phyloP scores from a whole-genome alignment of 176 grass and related monocot genomes.

The Carex parvula region DNA sequence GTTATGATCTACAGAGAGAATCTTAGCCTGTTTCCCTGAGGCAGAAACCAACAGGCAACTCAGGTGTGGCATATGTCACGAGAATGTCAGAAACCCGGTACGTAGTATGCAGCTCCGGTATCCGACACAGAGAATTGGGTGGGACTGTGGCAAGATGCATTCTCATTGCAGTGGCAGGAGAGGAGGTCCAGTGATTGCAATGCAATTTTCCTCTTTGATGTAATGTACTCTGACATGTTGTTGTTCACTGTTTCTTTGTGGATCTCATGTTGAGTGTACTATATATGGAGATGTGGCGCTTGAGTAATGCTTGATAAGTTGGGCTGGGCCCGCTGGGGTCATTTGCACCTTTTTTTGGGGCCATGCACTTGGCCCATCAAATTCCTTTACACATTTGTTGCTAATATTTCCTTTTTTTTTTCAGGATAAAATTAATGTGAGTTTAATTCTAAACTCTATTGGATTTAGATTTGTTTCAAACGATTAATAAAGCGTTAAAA shows the following conservation, averaged over 20 bases:
- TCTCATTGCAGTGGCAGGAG: not conserved
- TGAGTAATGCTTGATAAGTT: not conserved
- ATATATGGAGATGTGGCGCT: not conserved
- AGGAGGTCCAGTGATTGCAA: constrained; percentile 5
- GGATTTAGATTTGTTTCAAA: not conserved
- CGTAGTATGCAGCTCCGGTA: not conserved
- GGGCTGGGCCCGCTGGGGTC: constrained; percentile 15
- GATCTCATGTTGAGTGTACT: constrained; percentile 19
- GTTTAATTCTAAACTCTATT: not conserved
- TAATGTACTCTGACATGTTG: not conserved
- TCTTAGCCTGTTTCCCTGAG: not conserved
- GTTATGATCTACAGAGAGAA: not conserved
- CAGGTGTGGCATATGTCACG: not conserved
- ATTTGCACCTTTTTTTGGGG: constrained; percentile 9
- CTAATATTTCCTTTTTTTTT: not conserved
- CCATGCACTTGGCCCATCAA: constrained; percentile 1
- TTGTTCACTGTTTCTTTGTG: constrained; percentile 16
- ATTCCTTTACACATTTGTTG: not conserved
- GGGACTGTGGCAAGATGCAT: not conserved
- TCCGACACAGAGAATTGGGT: not conserved
- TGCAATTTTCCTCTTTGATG: not conserved
- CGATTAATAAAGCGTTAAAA: not conserved
- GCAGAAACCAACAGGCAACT: not conserved
- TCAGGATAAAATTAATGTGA: not conserved
- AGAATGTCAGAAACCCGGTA: not conserved